Evolutionary conservation across 768 basidiomycete genomes (phyloP), one percentile per base, ranked within the genome.

Genomic region (Fibroporia radiculosa): DNA sequence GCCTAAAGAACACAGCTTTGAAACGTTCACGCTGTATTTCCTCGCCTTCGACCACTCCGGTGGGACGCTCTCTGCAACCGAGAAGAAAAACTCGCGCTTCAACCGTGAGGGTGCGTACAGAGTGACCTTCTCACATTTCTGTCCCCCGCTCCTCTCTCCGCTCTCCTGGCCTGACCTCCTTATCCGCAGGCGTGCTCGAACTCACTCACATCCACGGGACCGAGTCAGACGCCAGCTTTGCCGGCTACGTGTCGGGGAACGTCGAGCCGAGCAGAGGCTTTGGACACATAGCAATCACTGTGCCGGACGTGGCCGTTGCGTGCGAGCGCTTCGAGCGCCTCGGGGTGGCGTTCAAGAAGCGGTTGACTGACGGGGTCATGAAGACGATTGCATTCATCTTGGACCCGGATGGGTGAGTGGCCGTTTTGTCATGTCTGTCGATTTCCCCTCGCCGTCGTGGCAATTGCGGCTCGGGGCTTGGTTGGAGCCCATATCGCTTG

Each of bases 141-240:
- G 41, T 20, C 27, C 22, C 23, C 25, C 0, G 42, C 31, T 13
- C 40, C 12, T 18, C 16, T 18, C 24, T 34, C 3, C 32, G 13
- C 22, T 16, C 6, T 28, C 16, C 16, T 22, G 3, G 45, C 18
- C 37, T 35, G 20, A 40, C 18, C 29, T 18, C 29, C 27, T 5
- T 24, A 6, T 18, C 16, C 37, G 4, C 46, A 86, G 84, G 82
- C 38, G 64, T 92, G 48, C 75, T 92, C 45, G 88, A 93, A 60
- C 72, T 91, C 33, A 90, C 84, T 1, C 80, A 85, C 66, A 90
- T 92, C 68, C 87, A 91, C 60, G 89, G 93, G 42, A 88, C 89
- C 43, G 93, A 98, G 66, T 67, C 65, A 36, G 84, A 93, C 58
- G 51, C 78, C 36, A 63, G 64, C 48, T 92, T 92, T 70, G 62